Evolutionary conservation across 2,329 filamentous ascomycete species (phyloP).

Genomic region (Stemphylium lycopersici): DNA sequence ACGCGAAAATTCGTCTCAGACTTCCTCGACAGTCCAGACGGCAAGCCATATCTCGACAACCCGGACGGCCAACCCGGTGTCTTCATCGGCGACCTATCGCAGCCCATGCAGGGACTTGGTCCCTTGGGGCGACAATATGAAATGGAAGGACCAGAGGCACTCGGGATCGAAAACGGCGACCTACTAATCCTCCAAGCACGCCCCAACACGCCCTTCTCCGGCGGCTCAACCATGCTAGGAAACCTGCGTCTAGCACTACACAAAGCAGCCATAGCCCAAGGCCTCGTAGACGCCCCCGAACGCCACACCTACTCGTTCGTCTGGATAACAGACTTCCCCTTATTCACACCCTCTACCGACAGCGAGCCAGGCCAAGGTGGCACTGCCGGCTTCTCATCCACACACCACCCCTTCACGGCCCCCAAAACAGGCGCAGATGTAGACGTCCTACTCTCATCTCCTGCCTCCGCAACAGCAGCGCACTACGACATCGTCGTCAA

Average conservation of each 20-base stretch:
- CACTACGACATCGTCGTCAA: conserved; percentile 98
- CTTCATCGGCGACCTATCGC: conserved; percentile 74
- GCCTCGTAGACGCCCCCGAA: conserved; percentile 58
- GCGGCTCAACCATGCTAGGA: conserved; percentile 76
- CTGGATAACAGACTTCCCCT: conserved; percentile 90
- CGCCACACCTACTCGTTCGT: conserved; percentile 68
- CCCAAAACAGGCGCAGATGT: conserved; percentile 76
- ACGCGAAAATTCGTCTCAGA: conserved; percentile 67
- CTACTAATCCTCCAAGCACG: conserved; percentile 83
- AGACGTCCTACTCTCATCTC: conserved; percentile 73
- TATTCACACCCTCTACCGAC: conserved; percentile 77
- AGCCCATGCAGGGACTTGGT: conserved; percentile 77
- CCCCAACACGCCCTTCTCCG: conserved; percentile 66
- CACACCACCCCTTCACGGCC: conserved; percentile 95
- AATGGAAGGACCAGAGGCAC: conserved; percentile 60
- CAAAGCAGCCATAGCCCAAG: conserved; percentile 68
- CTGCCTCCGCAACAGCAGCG: conserved; percentile 75
- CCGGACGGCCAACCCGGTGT: conserved; percentile 79
- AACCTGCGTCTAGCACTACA: conserved; percentile 74
- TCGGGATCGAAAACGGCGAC: conserved; percentile 69
- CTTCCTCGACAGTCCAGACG: conserved; percentile 72
- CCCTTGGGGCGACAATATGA: conserved; percentile 76
- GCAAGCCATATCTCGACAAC: conserved; percentile 67
- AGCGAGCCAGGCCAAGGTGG: conserved; percentile 80
- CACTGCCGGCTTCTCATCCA: conserved; percentile 77